A percentile compares a stretch with the other conserved stretches of the same genome.
phyloP scores from a whole-genome alignment of 2,329 filamentous ascomycete genomes.

The Monosporascus sp. region DNA sequence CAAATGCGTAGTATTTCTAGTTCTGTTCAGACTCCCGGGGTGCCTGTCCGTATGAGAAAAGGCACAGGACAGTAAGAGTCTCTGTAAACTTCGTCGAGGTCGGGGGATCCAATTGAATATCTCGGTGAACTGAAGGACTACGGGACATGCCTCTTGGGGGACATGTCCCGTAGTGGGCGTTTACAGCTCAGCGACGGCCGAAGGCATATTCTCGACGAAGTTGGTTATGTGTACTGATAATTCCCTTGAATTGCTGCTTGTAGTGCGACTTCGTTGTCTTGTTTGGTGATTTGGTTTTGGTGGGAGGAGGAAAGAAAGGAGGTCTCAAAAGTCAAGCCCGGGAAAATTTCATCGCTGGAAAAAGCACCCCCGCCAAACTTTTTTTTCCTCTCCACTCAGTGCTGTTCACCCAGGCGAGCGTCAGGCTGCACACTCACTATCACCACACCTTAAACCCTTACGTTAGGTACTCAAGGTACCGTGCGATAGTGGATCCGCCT shows the following conservation, averaged over 20 bases:
- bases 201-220: conserved; percentile 72
- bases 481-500: too few relatives aligned
- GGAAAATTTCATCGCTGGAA: conserved; percentile 18
- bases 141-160: conserved; percentile 53
- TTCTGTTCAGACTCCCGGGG: conserved; percentile 27
- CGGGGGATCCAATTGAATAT: conserved; percentile 54
- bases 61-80: conserved; percentile 43
- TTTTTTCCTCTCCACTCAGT: conserved; percentile 17
- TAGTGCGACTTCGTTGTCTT: conserved; percentile 65
- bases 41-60: conserved; percentile 15
- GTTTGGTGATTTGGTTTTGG: conserved; percentile 30
- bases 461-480: background rate
- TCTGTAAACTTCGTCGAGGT: conserved; percentile 62
- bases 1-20: conserved; percentile 20
- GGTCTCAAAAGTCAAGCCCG: conserved; percentile 15
- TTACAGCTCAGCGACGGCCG: conserved; percentile 88
- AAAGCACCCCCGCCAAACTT: conserved; percentile 21
- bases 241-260: conserved; percentile 18
- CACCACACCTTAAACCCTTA: too few relatives aligned
- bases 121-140: conserved; percentile 86
- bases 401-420: background rate
- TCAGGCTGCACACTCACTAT: background rate
- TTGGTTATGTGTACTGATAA: conserved; percentile 31
- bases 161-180: conserved; percentile 71
- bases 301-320: conserved; percentile 27